Conservation (phyloP, 2,329 filamentous ascomycete genomes). For the Aspergillus eucalypticola region DNA sequence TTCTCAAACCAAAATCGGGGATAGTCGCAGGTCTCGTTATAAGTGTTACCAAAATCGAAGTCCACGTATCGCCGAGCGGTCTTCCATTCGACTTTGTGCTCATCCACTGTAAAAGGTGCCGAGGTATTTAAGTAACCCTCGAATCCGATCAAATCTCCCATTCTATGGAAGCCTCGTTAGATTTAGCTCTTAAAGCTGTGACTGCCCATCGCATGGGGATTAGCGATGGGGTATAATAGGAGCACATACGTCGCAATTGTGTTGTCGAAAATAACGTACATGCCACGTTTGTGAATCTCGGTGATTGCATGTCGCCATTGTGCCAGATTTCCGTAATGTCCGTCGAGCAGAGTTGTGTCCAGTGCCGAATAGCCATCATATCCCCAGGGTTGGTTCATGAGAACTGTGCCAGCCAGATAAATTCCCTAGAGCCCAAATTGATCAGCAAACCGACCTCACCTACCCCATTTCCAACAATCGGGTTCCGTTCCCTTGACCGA, state of each 20-base stretch:
- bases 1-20: slow-evolving; percentile 63
- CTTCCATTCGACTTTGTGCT: slow-evolving; percentile 61
- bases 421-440: slow-evolving; percentile 45
- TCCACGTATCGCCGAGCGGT: slow-evolving; percentile 56
- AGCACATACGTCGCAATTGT: slow-evolving; percentile 59
- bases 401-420: slow-evolving; percentile 61
- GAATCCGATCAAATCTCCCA: slow-evolving; percentile 63
- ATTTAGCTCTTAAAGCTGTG: not conserved
- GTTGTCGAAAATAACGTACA: slow-evolving; percentile 67
- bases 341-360: slow-evolving; percentile 63
- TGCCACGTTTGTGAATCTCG: slow-evolving; percentile 59
- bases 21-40: slow-evolving; percentile 56
- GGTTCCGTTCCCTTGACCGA: slow-evolving; percentile 20
- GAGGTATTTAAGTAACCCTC: slow-evolving; percentile 42
- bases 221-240: not conserved
- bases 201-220: not conserved
- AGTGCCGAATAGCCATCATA: slow-evolving; percentile 60
- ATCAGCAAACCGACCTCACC: not conserved
- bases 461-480: not conserved
- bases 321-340: slow-evolving; percentile 60
- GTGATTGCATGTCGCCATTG: slow-evolving; percentile 58
- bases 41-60: slow-evolving; percentile 55
- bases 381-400: slow-evolving; percentile 65
- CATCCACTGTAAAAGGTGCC: slow-evolving; percentile 55
- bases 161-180: not conserved